A percentile compares a stretch with the other conserved stretches of the same genome.
phyloP scores from a whole-genome alignment of 495 filamentous ascomycete species.

The Lichenothelia convexa region DNA sequence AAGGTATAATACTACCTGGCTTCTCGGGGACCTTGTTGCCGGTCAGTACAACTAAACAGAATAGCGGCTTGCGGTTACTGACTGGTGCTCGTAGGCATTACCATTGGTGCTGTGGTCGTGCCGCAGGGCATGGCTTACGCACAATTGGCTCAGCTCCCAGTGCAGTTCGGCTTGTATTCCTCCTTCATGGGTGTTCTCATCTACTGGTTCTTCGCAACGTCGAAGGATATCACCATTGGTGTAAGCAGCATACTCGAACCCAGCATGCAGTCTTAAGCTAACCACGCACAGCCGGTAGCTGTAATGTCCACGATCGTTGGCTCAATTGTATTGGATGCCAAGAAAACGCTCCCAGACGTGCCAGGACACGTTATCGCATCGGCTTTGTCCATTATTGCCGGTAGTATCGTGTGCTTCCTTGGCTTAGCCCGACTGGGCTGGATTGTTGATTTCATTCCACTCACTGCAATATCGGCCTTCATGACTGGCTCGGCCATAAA shows the following conservation, averaged over 20 bases:
- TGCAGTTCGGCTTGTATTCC: slow-evolving; percentile 82
- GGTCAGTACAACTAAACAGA: slow-evolving; percentile 31
- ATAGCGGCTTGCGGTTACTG: slow-evolving; percentile 6
- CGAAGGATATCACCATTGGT: slow-evolving; percentile 98
- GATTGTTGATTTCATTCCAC: slow-evolving; percentile 89
- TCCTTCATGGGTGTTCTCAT: slow-evolving; percentile 94
- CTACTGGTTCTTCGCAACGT: slow-evolving; percentile 98
- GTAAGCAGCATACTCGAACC: slow-evolving; percentile 32
- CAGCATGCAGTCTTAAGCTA: slow-evolving; percentile 1
- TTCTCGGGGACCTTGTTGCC: slow-evolving; percentile 74
- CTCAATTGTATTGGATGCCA: slow-evolving; percentile 48
- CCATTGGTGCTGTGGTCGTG: slow-evolving; percentile 87
- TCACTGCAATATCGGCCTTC: slow-evolving; percentile 83
- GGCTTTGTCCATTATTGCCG: slow-evolving; percentile 60
- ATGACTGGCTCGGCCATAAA: slow-evolving; percentile 95
- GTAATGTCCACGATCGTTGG: slow-evolving; percentile 87
- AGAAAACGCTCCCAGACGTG: slow-evolving; percentile 37
- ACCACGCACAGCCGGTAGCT: slow-evolving; percentile 58
- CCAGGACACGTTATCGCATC: slow-evolving; percentile 49
- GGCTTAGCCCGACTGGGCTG: slow-evolving; percentile 69
- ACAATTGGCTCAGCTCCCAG: slow-evolving; percentile 53
- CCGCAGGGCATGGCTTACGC: slow-evolving; percentile 98
- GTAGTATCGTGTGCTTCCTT: slow-evolving; percentile 63
- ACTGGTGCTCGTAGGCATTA: slow-evolving; percentile 43
- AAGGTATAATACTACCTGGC: slow-evolving; percentile 78